Evolutionary conservation across 352 stramenopile species (phyloP).

Genomic region (Hyaloperonospora arabidopsidis): DNA sequence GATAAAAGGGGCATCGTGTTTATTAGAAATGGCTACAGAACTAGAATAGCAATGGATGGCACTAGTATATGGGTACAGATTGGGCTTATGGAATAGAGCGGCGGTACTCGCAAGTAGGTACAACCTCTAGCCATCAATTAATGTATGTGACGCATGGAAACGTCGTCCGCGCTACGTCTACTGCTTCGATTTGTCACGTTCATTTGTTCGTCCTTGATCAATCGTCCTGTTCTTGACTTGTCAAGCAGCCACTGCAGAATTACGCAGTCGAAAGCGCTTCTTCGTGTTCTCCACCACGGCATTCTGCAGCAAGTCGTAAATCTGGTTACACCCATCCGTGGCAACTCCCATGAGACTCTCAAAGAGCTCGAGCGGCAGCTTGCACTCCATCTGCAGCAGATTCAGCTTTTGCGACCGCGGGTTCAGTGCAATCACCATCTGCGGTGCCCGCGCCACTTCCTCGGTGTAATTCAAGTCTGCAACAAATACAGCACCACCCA

Average conservation of each 20-base stretch:
- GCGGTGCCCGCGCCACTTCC: slow-evolving; percentile 77
- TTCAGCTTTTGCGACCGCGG: slow-evolving; percentile 84
- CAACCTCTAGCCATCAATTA: no score
- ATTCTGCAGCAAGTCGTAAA: slow-evolving; percentile 80
- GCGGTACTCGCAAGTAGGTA: no score
- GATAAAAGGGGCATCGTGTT: no score
- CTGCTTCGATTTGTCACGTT: no score
- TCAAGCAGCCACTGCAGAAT: slow-evolving; percentile 23
- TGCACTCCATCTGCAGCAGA: slow-evolving; percentile 87
- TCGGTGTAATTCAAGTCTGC: slow-evolving; percentile 88
- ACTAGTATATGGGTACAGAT: no score
- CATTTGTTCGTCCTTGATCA: no score
- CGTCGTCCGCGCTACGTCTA: no score
- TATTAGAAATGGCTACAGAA: no score
- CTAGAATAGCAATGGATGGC: no score
- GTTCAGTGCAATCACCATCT: slow-evolving; percentile 84
- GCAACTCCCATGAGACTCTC: slow-evolving; percentile 78
- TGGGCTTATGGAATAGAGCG: no score
- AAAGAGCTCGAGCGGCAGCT: slow-evolving; percentile 83
- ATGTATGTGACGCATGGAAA: no score
- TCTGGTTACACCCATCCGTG: slow-evolving; percentile 75
- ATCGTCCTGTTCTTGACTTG: no score
- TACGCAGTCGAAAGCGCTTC: slow-evolving; percentile 59
- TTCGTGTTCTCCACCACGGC: slow-evolving; percentile 81
- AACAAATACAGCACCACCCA: neutral